Percentiles rank a stretch among this genome's conserved stretches.
These are phyloP conservation scores for Halocafeteria seosinensis DNA, from an alignment of 108 stramenopile genomes.

Conservation along the genomic window DNA sequence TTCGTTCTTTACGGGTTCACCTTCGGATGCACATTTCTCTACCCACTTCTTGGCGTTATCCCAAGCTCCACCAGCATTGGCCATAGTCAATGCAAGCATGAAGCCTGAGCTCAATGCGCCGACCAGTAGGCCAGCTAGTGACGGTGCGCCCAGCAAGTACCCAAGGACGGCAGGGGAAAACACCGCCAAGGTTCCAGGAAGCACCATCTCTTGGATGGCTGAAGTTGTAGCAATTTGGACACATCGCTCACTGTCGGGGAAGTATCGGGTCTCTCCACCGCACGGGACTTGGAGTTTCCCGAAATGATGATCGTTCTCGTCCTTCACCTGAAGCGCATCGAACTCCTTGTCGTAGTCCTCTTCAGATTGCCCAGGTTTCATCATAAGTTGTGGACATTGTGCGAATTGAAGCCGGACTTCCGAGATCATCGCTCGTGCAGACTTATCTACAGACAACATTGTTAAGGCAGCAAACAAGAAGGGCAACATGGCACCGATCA, in stretches of 20 bases:
- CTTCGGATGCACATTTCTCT: constrained; percentile 8
- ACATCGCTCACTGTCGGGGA: constrained; percentile 12
- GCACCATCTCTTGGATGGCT: constrained; percentile 30
- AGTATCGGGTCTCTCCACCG: constrained; percentile 3
- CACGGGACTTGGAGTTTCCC: not conserved
- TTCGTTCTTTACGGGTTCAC: not conserved
- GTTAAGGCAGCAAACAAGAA: constrained; percentile 96
- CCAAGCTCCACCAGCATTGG: constrained; percentile 90
- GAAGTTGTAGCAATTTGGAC: constrained; percentile 15
- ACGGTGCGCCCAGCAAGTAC: constrained; percentile 2
- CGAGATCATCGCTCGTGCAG: constrained; percentile 91
- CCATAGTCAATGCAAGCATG: constrained; percentile 79
- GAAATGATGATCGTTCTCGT: constrained; percentile 1
- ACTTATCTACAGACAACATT: constrained; percentile 89
- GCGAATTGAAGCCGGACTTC: constrained; percentile 95
- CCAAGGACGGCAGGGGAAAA: constrained; percentile 26
- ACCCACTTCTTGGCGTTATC: constrained; percentile 86
- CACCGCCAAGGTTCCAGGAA: constrained; percentile 29
- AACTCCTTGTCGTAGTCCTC: not conserved
- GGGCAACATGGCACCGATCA: constrained; percentile 92
- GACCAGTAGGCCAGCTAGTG: constrained; percentile 49
- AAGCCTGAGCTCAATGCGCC: constrained; percentile 60
- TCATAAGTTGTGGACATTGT: constrained; percentile 65
- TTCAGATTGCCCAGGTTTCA: constrained; percentile 12
- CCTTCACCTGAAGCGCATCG: not conserved